phyloP scores from a whole-genome alignment of 1,284 basidiomycete species.

The Malassezia obtusa region DNA sequence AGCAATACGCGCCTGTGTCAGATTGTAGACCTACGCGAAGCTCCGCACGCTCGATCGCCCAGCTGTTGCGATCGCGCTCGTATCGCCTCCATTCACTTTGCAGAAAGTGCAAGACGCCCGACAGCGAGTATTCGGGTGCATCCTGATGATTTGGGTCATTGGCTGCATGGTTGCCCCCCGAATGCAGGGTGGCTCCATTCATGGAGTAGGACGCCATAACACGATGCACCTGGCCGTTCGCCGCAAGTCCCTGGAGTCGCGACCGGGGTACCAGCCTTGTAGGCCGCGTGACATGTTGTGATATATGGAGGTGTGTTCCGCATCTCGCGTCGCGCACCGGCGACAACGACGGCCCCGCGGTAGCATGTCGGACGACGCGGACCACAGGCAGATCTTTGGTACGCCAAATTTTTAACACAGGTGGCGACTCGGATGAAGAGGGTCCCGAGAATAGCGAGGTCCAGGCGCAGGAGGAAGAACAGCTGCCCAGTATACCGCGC shows the following conservation, averaged over 20 bases:
- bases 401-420: not conserved
- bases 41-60: slow-evolving; percentile 98
- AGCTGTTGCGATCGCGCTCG: slow-evolving; percentile 94
- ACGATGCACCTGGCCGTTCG: too few relatives aligned
- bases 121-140: slow-evolving; percentile 57
- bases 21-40: slow-evolving; percentile 68
- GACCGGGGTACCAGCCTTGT: not conserved
- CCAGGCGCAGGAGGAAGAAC: not conserved
- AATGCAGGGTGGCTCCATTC: slow-evolving; percentile 3
- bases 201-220: slow-evolving; percentile 12
- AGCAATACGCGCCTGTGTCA: slow-evolving; percentile 78
- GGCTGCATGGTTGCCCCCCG: not conserved
- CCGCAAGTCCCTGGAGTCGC: too few relatives aligned
- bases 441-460: not conserved
- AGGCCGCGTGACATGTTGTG: not conserved
- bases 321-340: not conserved
- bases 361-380: not conserved
- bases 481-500: slow-evolving; percentile 10
- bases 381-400: slow-evolving; percentile 18
- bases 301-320: not conserved
- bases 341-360: too few relatives aligned
- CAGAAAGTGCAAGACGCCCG: slow-evolving; percentile 87
- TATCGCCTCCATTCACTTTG: slow-evolving; percentile 90
- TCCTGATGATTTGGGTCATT: not conserved
- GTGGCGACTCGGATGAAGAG: slow-evolving; percentile 15